A percentile compares a stretch with the other conserved stretches of the same genome.
These are phyloP conservation scores for Knufia fluminis DNA, from an alignment of 2,329 filamentous ascomycete species.

Conservation along the genomic window DNA sequence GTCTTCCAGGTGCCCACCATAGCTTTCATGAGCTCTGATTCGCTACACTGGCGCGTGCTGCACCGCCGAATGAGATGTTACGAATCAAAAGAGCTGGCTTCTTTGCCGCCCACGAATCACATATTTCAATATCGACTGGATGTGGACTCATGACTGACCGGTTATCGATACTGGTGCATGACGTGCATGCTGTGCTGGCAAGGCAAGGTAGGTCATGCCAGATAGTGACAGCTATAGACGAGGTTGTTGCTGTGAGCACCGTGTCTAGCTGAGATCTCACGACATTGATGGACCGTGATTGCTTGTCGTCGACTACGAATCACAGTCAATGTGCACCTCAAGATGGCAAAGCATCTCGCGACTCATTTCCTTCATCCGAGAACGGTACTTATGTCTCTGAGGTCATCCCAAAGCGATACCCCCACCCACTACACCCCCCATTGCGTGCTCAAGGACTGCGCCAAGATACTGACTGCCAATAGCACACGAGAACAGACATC, in stretches of 20 bases:
- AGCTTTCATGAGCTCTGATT: slow-evolving; percentile 4
- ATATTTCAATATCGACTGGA: background rate
- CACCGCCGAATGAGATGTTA: slow-evolving; percentile 4
- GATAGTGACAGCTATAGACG: background rate
- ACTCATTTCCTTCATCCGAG: too few relatives aligned
- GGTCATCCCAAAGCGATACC: too few relatives aligned
- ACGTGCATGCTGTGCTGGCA: slow-evolving; percentile 1
- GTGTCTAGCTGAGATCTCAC: too few relatives aligned
- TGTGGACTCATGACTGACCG: background rate
- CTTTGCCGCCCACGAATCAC: slow-evolving; percentile 4
- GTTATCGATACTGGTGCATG: slow-evolving; percentile 1
- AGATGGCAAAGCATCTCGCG: too few relatives aligned
- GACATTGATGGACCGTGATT: too few relatives aligned
- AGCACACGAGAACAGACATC: background rate
- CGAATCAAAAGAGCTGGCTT: background rate
- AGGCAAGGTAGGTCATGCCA: background rate
- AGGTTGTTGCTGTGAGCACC: too few relatives aligned
- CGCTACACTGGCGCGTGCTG: slow-evolving; percentile 4
- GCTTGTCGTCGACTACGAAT: too few relatives aligned
- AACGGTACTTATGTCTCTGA: too few relatives aligned
- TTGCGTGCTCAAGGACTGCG: background rate
- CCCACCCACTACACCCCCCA: background rate
- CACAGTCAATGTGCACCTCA: too few relatives aligned
- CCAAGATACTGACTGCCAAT: too few relatives aligned
- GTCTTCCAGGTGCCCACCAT: background rate